Percentiles rank a stretch among this genome's conserved stretches.
These are phyloP conservation scores for Xylaria sp. DNA, from an alignment of 2,329 filamentous ascomycete species.

Conservation along the genomic window DNA sequence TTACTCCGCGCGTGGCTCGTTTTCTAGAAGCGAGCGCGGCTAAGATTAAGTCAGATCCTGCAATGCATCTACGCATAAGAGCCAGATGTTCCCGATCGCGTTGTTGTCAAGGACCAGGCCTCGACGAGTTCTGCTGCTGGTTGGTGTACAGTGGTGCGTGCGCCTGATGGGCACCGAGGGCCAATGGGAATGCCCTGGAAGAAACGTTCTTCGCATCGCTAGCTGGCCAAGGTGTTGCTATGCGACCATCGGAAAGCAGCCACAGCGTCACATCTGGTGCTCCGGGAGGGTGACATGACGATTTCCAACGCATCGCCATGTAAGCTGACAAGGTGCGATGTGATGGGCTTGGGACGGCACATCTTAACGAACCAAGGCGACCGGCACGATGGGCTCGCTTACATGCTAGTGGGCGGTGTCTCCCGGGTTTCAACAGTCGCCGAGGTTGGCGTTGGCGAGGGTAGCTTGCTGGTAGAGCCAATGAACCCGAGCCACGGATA, in stretches of 20 bases:
- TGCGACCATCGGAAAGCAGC: conserved; percentile 38
- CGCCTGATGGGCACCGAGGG: conserved; percentile 9
- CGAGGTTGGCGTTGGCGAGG: conserved; percentile 37
- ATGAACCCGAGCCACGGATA: conserved; percentile 40
- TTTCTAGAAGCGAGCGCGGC: conserved; percentile 39
- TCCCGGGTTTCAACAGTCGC: conserved; percentile 40
- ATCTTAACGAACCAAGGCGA: conserved; percentile 32
- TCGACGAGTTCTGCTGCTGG: conserved; percentile 27
- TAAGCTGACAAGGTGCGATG: conserved; percentile 35
- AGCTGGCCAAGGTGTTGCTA: conserved; percentile 26
- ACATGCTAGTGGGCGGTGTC: conserved; percentile 36
- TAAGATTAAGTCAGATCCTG: conserved; percentile 41
- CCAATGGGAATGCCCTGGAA: conserved; percentile 26
- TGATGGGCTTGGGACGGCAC: conserved; percentile 33
- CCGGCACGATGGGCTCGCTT: conserved; percentile 35
- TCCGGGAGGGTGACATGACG: conserved; percentile 36
- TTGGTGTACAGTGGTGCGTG: conserved; percentile 21
- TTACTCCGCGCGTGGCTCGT: conserved; percentile 31
- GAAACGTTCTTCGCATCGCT: conserved; percentile 25
- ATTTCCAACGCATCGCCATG: conserved; percentile 37
- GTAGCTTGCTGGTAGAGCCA: conserved; percentile 34
- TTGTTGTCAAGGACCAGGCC: conserved; percentile 40
- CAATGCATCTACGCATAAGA: conserved; percentile 42
- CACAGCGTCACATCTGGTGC: conserved; percentile 40
- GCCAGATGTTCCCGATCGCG: conserved; percentile 38